Percentiles rank a stretch among this genome's conserved stretches.
Evolutionary conservation across 345 rosid species (phyloP).

Genomic region (Linum trigynum): DNA sequence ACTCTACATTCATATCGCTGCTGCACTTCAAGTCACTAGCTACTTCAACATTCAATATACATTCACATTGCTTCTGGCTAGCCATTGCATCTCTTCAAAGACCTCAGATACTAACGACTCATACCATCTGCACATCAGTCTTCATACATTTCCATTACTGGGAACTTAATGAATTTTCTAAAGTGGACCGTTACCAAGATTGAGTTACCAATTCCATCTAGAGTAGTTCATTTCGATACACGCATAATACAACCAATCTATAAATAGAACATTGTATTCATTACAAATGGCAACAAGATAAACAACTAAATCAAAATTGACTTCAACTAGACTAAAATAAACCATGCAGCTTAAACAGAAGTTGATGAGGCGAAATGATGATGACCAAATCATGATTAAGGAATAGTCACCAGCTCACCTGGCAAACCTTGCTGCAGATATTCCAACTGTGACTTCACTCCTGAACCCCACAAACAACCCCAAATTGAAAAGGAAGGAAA

Average conservation of each 20-base stretch:
- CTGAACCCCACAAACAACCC: constrained; percentile 30
- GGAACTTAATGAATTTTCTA: neutral
- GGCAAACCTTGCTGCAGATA: constrained; percentile 78
- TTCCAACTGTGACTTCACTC: constrained; percentile 80
- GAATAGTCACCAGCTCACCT: constrained; percentile 29
- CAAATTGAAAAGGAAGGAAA: constrained; percentile 3
- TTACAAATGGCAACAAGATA: too few relatives aligned
- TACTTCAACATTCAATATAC: too few relatives aligned
- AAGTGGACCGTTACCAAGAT: too few relatives aligned
- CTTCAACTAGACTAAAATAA: too few relatives aligned
- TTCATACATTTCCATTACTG: neutral
- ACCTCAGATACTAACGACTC: neutral
- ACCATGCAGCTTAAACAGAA: neutral
- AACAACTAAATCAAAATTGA: too few relatives aligned
- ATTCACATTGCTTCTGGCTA: neutral
- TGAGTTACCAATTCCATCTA: too few relatives aligned
- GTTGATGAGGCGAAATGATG: neutral
- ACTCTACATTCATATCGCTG: neutral
- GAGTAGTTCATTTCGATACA: too few relatives aligned
- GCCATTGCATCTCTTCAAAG: neutral
- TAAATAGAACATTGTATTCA: too few relatives aligned
- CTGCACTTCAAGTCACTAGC: neutral
- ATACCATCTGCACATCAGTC: neutral
- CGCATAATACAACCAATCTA: too few relatives aligned
- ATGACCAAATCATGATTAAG: neutral